Evolutionary conservation across 2,329 filamentous ascomycete species (phyloP).

Genomic region (Claviceps lovelessii): DNA sequence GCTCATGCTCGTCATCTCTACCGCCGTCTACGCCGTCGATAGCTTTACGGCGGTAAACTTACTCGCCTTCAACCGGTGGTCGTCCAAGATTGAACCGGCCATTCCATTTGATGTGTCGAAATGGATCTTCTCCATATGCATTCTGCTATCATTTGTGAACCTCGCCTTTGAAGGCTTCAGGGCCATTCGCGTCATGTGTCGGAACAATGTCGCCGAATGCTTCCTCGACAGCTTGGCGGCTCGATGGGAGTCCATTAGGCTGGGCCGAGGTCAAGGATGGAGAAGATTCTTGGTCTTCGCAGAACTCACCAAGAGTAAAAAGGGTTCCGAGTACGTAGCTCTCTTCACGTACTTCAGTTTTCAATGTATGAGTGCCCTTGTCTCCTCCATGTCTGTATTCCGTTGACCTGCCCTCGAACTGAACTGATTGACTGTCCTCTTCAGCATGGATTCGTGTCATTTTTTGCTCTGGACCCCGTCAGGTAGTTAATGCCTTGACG

Average conservation of each 20-base stretch:
- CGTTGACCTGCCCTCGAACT: background rate
- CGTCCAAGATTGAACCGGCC: slow-evolving; percentile 63
- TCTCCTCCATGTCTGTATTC: background rate
- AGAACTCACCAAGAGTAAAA: slow-evolving; percentile 78
- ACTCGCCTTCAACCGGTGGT: slow-evolving; percentile 79
- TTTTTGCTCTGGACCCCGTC: slow-evolving; percentile 81
- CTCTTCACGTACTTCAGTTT: slow-evolving; percentile 79
- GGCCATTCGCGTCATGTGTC: slow-evolving; percentile 65
- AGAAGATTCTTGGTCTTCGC: slow-evolving; percentile 85
- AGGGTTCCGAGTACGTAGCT: slow-evolving; percentile 79
- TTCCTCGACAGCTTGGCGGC: slow-evolving; percentile 83
- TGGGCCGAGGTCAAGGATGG: slow-evolving; percentile 64
- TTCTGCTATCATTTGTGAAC: slow-evolving; percentile 78
- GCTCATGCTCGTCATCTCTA: slow-evolving; percentile 61
- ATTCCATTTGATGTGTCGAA: slow-evolving; percentile 68
- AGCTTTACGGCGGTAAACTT: slow-evolving; percentile 88
- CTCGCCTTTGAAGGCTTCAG: slow-evolving; percentile 66
- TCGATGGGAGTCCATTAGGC: slow-evolving; percentile 67
- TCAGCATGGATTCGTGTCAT: slow-evolving; percentile 76
- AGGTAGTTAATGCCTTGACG: slow-evolving; percentile 80
- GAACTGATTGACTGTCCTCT: background rate
- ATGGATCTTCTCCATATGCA: slow-evolving; percentile 90
- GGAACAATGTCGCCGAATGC: slow-evolving; percentile 77
- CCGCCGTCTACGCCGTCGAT: slow-evolving; percentile 79
- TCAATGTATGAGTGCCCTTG: slow-evolving; percentile 33